Percentiles rank a stretch among this genome's conserved stretches.
These are phyloP conservation scores for Pseudonectria foliicola DNA, from an alignment of 2,329 filamentous ascomycete species.

Conservation along the genomic window DNA sequence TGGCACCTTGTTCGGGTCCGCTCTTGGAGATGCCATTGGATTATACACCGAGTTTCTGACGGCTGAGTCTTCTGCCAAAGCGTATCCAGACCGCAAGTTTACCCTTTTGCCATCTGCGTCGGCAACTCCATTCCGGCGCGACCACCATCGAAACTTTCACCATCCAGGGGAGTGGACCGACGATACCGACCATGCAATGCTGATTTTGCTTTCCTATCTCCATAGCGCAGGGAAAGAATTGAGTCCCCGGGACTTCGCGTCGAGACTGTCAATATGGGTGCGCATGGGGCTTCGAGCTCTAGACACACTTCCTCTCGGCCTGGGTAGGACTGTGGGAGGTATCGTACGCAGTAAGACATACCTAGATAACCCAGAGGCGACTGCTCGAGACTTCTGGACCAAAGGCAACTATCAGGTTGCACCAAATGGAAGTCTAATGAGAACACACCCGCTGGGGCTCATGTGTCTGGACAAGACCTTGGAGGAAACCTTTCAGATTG, in stretches of 20 bases:
- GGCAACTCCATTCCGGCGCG: slow-evolving; percentile 35
- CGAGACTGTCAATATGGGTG: slow-evolving; percentile 40
- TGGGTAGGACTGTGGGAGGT: slow-evolving; percentile 39
- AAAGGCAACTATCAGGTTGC: slow-evolving; percentile 32
- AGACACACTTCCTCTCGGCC: slow-evolving; percentile 39
- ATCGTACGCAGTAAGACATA: slow-evolving; percentile 35
- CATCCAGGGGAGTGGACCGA: slow-evolving; percentile 43
- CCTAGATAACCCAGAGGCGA: slow-evolving; percentile 30
- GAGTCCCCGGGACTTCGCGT: slow-evolving; percentile 35
- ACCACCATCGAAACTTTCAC: slow-evolving; percentile 37
- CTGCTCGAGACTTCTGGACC: slow-evolving; percentile 35
- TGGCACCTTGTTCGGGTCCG: slow-evolving; percentile 42
- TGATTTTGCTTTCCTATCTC: slow-evolving; percentile 41
- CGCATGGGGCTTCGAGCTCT: slow-evolving; percentile 38
- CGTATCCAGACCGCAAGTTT: slow-evolving; percentile 34
- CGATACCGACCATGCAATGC: slow-evolving; percentile 46
- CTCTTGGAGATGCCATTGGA: slow-evolving; percentile 46
- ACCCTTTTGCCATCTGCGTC: slow-evolving; percentile 28
- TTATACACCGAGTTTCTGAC: slow-evolving; percentile 48
- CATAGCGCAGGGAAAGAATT: slow-evolving; percentile 33
- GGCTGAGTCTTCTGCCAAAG: slow-evolving; percentile 21
- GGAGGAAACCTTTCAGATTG: slow-evolving; percentile 36
- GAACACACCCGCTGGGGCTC: slow-evolving; percentile 43
- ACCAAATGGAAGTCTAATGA: slow-evolving; percentile 47
- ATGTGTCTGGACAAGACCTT: slow-evolving; percentile 35